Conservation (phyloP, 768 basidiomycete genomes). For the Termitomyces titanicus region DNA sequence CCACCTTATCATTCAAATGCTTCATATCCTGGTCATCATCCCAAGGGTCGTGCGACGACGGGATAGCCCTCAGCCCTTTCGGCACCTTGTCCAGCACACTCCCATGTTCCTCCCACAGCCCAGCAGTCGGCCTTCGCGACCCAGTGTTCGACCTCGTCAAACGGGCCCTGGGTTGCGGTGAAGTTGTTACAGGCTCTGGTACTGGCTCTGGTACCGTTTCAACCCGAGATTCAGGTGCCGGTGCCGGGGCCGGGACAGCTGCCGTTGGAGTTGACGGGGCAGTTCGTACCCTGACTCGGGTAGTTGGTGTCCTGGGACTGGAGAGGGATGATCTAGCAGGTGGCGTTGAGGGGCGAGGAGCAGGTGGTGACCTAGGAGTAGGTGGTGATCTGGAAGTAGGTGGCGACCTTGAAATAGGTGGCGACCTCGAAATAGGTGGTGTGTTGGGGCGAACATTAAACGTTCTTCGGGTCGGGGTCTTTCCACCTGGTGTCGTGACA, state of each 20-base stretch:
- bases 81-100: constrained; percentile 4
- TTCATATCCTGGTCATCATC: constrained; percentile 1
- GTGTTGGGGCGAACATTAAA: not conserved
- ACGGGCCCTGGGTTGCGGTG: constrained; percentile 8
- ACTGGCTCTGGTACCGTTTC: not conserved
- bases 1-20: not conserved
- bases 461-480: not conserved
- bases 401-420: not conserved
- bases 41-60: not conserved
- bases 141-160: constrained; percentile 4
- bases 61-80: not conserved
- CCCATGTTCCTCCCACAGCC: constrained; percentile 11
- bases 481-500: constrained; percentile 1
- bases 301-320: not conserved
- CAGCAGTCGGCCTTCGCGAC: constrained; percentile 10
- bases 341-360: not conserved
- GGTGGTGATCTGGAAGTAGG: not conserved
- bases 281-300: not conserved
- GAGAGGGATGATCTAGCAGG: not conserved
- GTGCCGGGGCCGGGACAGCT: not conserved
- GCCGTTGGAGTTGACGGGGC: constrained; percentile 5
- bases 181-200: constrained; percentile 4
- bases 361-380: not conserved
- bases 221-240: not conserved
- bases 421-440: not conserved